phyloP scores from a whole-genome alignment of 345 rosid genomes.

The Lepidium didymum region DNA sequence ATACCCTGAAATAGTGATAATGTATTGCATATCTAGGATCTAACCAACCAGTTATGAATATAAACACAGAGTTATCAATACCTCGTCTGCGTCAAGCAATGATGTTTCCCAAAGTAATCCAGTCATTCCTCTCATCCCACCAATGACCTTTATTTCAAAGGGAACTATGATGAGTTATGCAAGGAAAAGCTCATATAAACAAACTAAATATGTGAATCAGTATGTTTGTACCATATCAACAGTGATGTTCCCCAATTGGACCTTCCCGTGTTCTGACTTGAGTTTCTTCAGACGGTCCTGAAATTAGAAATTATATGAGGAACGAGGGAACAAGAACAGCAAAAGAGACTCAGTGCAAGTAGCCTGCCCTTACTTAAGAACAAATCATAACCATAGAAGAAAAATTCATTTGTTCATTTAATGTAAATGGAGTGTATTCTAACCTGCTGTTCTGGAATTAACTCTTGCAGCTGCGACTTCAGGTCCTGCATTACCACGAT shows the following conservation, averaged over 20 bases:
- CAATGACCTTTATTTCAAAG: slow-evolving; percentile 53
- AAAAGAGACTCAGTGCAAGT: background rate
- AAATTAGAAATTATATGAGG: slow-evolving; percentile 1
- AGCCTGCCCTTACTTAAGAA: background rate
- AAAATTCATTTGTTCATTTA: background rate
- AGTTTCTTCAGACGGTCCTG: slow-evolving; percentile 93
- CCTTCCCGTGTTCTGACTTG: slow-evolving; percentile 78
- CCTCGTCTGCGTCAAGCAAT: slow-evolving; percentile 95
- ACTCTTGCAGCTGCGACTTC: slow-evolving; percentile 77
- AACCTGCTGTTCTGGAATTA: slow-evolving; percentile 97
- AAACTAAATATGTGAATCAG: background rate
- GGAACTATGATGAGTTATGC: background rate
- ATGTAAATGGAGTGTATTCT: background rate
- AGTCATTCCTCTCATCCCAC: slow-evolving; percentile 99
- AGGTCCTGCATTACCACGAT: slow-evolving; percentile 54
- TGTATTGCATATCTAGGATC: background rate
- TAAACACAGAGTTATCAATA: slow-evolving; percentile 18
- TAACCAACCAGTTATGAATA: background rate
- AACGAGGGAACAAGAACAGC: background rate
- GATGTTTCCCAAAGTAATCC: slow-evolving; percentile 98
- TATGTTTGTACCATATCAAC: slow-evolving; percentile 68
- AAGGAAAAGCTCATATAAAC: background rate
- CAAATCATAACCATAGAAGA: background rate
- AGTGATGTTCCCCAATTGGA: slow-evolving; percentile 85
- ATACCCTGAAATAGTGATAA: slow-evolving; percentile 57